Evolutionary conservation across 495 filamentous ascomycete species (phyloP).

Genomic region (Sordaria brevicollis): DNA sequence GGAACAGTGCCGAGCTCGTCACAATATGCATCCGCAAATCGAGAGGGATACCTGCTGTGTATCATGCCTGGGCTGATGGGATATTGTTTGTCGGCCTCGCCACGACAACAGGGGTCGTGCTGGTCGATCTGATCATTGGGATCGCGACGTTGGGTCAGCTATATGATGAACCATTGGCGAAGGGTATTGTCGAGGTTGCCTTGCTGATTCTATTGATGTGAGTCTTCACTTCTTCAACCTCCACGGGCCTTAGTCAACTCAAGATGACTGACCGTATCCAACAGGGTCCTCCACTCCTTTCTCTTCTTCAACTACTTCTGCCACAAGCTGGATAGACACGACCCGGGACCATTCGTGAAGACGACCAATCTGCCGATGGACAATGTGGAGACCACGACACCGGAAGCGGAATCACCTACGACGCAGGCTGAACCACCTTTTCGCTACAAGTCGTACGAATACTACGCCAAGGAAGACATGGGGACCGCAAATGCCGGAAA

Average conservation of each 20-base stretch:
- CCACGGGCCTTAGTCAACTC: background rate
- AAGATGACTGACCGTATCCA: background rate
- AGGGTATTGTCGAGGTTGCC: background rate
- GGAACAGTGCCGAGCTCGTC: conserved; percentile 13
- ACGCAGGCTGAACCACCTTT: background rate
- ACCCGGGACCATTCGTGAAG: background rate
- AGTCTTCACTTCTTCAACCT: background rate
- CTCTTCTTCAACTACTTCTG: background rate
- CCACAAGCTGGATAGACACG: background rate
- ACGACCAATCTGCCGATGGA: background rate
- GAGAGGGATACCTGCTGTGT: background rate
- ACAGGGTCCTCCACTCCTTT: background rate
- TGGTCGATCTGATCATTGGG: background rate
- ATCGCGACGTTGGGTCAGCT: background rate
- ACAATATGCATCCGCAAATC: background rate
- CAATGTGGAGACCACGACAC: background rate
- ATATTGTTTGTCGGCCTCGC: background rate
- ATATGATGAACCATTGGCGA: background rate
- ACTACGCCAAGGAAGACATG: background rate
- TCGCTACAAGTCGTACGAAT: background rate
- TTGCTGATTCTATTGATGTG: background rate
- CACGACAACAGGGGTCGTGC: background rate
- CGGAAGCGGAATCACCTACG: background rate
- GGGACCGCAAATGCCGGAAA: background rate
- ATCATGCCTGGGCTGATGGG: background rate